These are phyloP conservation scores for Aspergillus neotritici DNA, from an alignment of 2,329 filamentous ascomycete genomes.

Conservation along the genomic window DNA sequence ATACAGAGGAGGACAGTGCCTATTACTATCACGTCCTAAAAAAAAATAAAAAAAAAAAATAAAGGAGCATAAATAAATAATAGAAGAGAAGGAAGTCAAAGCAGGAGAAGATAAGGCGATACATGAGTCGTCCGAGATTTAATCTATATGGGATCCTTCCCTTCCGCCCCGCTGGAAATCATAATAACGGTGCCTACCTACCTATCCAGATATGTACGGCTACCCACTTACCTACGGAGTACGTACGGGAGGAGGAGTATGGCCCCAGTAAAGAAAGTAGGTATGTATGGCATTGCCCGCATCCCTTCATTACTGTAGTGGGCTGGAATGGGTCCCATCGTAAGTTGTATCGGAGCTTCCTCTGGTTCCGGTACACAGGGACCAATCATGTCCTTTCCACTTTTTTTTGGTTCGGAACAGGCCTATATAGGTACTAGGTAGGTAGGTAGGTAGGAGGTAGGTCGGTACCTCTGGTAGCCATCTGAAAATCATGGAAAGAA, in stretches of 20 bases:
- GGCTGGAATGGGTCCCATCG: slow-evolving; percentile 15
- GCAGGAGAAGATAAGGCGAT: too few relatives aligned
- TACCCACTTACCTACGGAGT: background rate
- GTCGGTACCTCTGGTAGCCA: too few relatives aligned
- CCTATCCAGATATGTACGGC: background rate
- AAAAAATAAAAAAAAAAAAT: too few relatives aligned
- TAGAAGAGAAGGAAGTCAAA: too few relatives aligned
- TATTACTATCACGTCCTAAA: too few relatives aligned
- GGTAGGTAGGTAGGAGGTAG: too few relatives aligned
- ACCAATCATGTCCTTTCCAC: slow-evolving; percentile 11
- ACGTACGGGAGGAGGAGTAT: background rate
- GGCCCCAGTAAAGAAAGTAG: background rate
- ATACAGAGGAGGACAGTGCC: background rate
- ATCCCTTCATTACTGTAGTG: slow-evolving; percentile 20
- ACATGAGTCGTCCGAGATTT: too few relatives aligned
- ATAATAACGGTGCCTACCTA: background rate
- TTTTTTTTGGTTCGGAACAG: background rate
- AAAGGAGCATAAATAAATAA: too few relatives aligned
- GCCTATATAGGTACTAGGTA: background rate
- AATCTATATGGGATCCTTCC: too few relatives aligned
- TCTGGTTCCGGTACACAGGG: slow-evolving; percentile 8
- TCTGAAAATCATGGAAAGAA: too few relatives aligned
- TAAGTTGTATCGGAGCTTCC: slow-evolving; percentile 11
- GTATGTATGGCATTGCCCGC: background rate
- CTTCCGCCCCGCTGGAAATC: background rate